Conservation (phyloP, 2,329 filamentous ascomycete species). For the Chaetomium olivaceum region DNA sequence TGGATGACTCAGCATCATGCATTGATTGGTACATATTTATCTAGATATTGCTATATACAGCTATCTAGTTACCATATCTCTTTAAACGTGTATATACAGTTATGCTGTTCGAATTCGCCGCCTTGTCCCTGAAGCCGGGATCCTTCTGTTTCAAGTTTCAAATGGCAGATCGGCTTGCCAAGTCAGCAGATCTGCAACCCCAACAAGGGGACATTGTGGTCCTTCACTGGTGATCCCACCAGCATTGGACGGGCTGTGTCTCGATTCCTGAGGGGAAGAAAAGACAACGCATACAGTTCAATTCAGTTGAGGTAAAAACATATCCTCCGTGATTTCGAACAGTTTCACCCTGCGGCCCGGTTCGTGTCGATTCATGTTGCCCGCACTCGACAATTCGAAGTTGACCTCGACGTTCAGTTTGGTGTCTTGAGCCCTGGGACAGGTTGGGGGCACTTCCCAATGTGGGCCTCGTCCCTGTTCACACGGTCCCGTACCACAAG, state of each 20-base stretch:
- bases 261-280: neutral
- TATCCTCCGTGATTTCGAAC: neutral
- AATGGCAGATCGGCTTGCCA: conserved; percentile 9
- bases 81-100: neutral
- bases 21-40: neutral
- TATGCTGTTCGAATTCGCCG: neutral
- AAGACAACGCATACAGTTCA: neutral
- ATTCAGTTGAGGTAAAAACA: neutral
- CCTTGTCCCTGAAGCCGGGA: neutral
- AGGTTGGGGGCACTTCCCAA: neutral
- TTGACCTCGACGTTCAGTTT: neutral
- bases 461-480: neutral
- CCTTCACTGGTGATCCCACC: neutral
- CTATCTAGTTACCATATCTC: neutral
- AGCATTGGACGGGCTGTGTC: neutral
- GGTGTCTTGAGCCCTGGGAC: neutral
- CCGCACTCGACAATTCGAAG: neutral
- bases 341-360: neutral
- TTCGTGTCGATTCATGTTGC: neutral
- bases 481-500: neutral
- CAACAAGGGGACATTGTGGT: neutral
- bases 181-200: conserved; percentile 7
- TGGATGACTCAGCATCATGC: conserved; percentile 2
- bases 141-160: conserved; percentile 8
- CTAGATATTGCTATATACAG: neutral